Conservation (phyloP, 495 filamentous ascomycete species). For the Cercophora scortea region DNA sequence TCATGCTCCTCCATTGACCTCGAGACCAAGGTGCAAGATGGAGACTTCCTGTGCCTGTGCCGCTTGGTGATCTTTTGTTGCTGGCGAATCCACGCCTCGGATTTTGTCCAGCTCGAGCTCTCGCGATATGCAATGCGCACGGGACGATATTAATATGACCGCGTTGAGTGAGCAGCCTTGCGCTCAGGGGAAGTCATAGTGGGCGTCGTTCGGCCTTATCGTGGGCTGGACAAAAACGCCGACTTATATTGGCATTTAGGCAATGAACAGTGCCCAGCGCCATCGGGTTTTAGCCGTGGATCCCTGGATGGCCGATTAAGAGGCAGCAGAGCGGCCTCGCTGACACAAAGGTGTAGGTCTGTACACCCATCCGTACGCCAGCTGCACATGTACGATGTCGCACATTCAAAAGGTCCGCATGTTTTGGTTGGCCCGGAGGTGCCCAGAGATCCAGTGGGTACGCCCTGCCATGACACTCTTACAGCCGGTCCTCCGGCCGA, state of each 20-base stretch:
- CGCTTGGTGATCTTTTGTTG: not conserved
- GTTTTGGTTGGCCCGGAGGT: conserved; percentile 8
- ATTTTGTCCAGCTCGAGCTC: conserved; percentile 3
- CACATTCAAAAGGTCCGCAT: conserved; percentile 8
- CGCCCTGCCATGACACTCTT: not conserved
- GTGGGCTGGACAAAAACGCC: conserved; percentile 8
- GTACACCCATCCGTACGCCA: not conserved
- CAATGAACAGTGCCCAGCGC: conserved; percentile 3
- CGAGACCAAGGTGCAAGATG: not conserved
- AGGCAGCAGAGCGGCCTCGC: not conserved
- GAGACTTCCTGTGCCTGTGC: not conserved
- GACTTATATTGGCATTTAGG: conserved; percentile 6
- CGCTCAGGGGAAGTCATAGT: not conserved
- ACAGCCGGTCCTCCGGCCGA: not conserved
- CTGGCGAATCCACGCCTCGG: conserved; percentile 9
- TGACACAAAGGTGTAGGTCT: conserved; percentile 1
- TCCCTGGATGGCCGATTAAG: conserved; percentile 1
- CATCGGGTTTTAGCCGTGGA: conserved; percentile 9
- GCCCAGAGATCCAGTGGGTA: not conserved
- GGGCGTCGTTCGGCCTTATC: conserved; percentile 6
- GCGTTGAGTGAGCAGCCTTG: conserved; percentile 6
- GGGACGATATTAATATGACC: conserved; percentile 24
- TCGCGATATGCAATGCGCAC: conserved; percentile 15
- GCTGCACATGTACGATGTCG: conserved; percentile 8
- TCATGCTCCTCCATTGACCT: not conserved